Evolutionary conservation across 257 asterid species (phyloP), one percentile per base, ranked within the genome.

Genomic region (Solanum clarkiae): DNA sequence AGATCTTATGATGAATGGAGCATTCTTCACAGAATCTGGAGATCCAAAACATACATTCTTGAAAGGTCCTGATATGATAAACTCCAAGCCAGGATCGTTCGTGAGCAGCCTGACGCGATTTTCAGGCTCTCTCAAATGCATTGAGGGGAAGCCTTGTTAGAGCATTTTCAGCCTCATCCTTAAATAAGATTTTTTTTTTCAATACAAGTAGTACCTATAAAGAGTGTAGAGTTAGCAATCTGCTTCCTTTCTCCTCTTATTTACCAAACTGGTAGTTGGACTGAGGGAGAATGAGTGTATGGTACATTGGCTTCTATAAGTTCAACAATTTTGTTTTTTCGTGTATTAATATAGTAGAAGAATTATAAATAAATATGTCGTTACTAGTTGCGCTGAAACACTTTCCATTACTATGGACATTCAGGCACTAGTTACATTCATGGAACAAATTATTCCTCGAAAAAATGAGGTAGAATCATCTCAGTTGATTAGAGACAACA

Each of bases 1-100:
- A 49, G 99, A 95, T 87, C 54, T 92, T 17, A 65, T 95, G 91
- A 68, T 44, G 88, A 93, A 91, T 82, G 98, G 98, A 13, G 99
- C 99, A 3, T 95, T 92, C 86, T 95, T 95, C 74, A 59, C 17
- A 8, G 93, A 92, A 85, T 95, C 99, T 3, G 99, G 98, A 63
- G 86, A 92, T 75, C 91, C 90, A 1, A 83, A 87, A 0, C 92
- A 94, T 86, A 90, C 88, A 63, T 91, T 93, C 82, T 75, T 57
- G 3, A 24, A 18, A 11, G 88, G 86, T n/a, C 2, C 59, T 4
- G 91, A 85, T 3, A 84, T 85, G 90, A 83, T 93, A 74, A 20
- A 66, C 2, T 92, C 95, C 10, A 91, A 90, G 77, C 87, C 94
- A 8, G 98, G 95, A 26, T 15, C 74, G 2, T 88, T 71, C 53